Base-by-base conservation (phyloP, 2,329 filamentous ascomycete genomes). In the Aspergillus aculeatus region DNA sequence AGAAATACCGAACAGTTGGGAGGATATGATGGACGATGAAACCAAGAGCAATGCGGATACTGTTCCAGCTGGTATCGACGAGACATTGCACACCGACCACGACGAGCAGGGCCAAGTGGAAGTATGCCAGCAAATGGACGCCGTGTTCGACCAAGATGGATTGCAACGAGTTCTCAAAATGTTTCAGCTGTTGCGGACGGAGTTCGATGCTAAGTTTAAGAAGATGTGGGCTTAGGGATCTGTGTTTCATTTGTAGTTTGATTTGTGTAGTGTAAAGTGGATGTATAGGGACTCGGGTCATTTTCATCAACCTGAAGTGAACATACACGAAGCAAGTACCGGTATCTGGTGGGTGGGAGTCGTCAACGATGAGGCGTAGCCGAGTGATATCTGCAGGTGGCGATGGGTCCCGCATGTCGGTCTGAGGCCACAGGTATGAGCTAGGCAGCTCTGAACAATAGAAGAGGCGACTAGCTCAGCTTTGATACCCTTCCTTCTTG, bases 151-250 rank as follows among this genome's bases (percentile, higher is more conserved):
- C n/a, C 50, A 50, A 5, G 31, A 59, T 47, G 58, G 47, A 31
- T 61, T 67, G 41, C 14, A 62, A 31, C 41, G 60, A 58, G 68
- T 74, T 38, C 65, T 69, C 31, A 64, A 65, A 47, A 72, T 66
- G 5, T 75, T 77, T 61, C 66, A 54, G 29, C 61, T 64, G 58
- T 65, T 77, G 19, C 64, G 68, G 58, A 50, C 5, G 4, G 71
- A 74, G 52, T 77, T 77, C 56, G 66, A 76, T 53, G 56, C 41
- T 32, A 76, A 75, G 50, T 77, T 77, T 64, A 66, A 59, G 38
- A 66, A 64, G 12, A 75, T 73, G 56, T 75, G 69, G 63, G 72
- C 73, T 6, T 75, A 58, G 59, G n/a, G n/a, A n/a, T n/a, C n/a
- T 57, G 24, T 24, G 24, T 24, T 24, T 44, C 31, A 24, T 5